phyloP scores from a whole-genome alignment of 306 rosid genomes.

The Sechiopsis laciniata region DNA sequence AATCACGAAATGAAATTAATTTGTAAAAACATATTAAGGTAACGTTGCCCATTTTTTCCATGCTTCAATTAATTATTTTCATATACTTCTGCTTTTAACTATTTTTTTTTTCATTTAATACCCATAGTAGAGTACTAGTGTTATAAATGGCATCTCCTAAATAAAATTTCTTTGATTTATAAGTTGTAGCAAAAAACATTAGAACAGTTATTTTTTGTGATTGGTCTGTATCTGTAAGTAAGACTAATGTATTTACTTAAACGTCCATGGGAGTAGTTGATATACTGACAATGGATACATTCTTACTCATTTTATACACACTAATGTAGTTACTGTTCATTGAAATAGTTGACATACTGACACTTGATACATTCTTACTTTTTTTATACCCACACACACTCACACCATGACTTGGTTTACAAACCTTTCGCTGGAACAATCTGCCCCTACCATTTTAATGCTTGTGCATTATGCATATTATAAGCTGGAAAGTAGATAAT shows the following conservation, averaged over 20 bases:
- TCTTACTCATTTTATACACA: neutral
- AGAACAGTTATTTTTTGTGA: neutral
- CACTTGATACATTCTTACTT: neutral
- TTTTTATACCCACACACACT: neutral
- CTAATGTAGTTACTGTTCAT: neutral
- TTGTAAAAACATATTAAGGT: neutral
- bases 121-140: neutral
- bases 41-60: neutral
- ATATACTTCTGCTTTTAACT: neutral
- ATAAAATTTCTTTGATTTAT: slow-evolving; percentile 15
- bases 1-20: neutral
- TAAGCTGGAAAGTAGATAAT: slow-evolving; percentile 20
- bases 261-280: neutral
- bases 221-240: neutral
- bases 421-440: neutral
- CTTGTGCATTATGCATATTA: neutral
- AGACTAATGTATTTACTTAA: neutral
- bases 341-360: neutral
- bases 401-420: slow-evolving; percentile 2
- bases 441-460: slow-evolving; percentile 6
- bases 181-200: neutral
- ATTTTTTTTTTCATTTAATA: neutral
- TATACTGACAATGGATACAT: neutral
- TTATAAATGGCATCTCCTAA: neutral
- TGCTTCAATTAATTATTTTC: neutral